Percentiles rank a stretch among this genome's conserved stretches.
Evolutionary conservation across 768 basidiomycete genomes (phyloP).

Genomic region (Termitomyces bulborhizus): DNA sequence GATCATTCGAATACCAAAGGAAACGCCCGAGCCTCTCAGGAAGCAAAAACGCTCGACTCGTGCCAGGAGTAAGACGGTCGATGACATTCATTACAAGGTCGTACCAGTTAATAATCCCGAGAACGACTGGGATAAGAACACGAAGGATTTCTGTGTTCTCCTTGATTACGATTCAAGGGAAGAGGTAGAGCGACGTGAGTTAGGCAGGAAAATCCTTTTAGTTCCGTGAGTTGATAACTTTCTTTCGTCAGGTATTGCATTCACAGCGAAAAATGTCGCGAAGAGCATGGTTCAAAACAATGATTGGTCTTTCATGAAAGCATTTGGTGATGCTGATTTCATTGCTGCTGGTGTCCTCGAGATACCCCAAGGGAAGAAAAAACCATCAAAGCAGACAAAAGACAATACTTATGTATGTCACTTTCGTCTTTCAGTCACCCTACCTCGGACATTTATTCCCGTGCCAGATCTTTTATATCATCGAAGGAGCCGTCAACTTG

Average conservation of each 20-base stretch:
- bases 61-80: constrained; percentile 43
- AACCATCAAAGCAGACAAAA: constrained; percentile 84
- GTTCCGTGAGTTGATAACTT: neutral
- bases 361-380: constrained; percentile 71
- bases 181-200: constrained; percentile 70
- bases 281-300: neutral
- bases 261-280: neutral
- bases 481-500: constrained; percentile 85
- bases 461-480: constrained; percentile 51
- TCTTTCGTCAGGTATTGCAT: constrained; percentile 17
- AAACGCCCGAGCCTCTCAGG: constrained; percentile 25
- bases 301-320: constrained; percentile 80
- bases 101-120: constrained; percentile 41
- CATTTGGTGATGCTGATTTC: constrained; percentile 89
- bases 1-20: constrained; percentile 45
- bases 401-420: constrained; percentile 68
- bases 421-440: neutral
- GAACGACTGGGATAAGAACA: constrained; percentile 85
- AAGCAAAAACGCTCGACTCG: constrained; percentile 36
- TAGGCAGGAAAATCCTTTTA: neutral
- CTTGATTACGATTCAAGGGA: constrained; percentile 56
- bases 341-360: constrained; percentile 86
- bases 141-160: constrained; percentile 58
- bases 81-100: constrained; percentile 28
- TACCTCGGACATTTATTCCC: neutral